These are phyloP conservation scores for Paspalum vaginatum DNA, from an alignment of 176 grass and related monocot species.

Conservation along the genomic window DNA sequence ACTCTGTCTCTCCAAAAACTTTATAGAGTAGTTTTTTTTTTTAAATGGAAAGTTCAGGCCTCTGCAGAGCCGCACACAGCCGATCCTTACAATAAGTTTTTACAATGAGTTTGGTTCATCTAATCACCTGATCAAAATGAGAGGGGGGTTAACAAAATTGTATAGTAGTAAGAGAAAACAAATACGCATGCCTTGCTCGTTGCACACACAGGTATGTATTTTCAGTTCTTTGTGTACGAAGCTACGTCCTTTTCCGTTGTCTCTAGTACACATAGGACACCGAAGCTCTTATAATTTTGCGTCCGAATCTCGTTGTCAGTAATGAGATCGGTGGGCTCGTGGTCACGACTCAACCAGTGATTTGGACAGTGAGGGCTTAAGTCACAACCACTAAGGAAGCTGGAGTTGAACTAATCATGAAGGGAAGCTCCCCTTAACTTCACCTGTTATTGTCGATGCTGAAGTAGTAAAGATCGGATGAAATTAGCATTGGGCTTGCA, in stretches of 20 bases:
- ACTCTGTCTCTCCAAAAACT: not conserved
- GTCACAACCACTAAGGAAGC: slow-evolving; percentile 70
- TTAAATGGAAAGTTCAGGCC: too few relatives aligned
- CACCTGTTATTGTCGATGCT: slow-evolving; percentile 44
- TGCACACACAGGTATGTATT: slow-evolving; percentile 17
- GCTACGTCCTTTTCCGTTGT: slow-evolving; percentile 24
- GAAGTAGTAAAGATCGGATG: slow-evolving; percentile 55
- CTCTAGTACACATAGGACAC: slow-evolving; percentile 11
- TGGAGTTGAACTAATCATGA: slow-evolving; percentile 57
- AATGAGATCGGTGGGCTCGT: slow-evolving; percentile 42
- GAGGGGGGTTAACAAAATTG: too few relatives aligned
- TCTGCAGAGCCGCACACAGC: too few relatives aligned
- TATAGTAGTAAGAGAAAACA: not conserved
- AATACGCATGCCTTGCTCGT: slow-evolving; percentile 4
- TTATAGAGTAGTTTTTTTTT: too few relatives aligned
- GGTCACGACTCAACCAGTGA: slow-evolving; percentile 56
- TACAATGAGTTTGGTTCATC: too few relatives aligned
- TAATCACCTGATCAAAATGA: too few relatives aligned
- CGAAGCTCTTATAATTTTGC: slow-evolving; percentile 28
- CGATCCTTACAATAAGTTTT: too few relatives aligned
- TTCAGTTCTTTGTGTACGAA: not conserved
- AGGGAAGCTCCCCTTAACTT: slow-evolving; percentile 34
- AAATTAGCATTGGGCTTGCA: slow-evolving; percentile 66
- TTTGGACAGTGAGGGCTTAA: slow-evolving; percentile 50
- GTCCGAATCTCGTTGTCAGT: slow-evolving; percentile 28